These are phyloP conservation scores for Arctium lappa DNA, from an alignment of 129 eudicot species.

Conservation along the genomic window DNA sequence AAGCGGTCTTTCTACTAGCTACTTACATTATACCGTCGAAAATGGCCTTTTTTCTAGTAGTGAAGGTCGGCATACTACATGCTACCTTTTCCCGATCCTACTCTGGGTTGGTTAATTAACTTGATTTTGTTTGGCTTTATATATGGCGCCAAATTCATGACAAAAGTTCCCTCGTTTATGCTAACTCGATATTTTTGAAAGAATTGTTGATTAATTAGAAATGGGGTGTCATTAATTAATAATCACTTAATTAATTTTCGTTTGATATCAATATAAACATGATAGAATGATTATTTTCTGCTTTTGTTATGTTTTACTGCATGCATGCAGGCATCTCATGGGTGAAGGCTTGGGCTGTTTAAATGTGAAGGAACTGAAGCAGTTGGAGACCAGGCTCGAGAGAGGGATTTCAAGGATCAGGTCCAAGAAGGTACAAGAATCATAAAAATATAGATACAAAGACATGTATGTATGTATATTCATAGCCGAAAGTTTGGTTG, in stretches of 20 bases:
- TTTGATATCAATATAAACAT: not conserved
- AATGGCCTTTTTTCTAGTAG: not conserved
- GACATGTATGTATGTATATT: not conserved
- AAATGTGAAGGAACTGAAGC: conserved; percentile 74
- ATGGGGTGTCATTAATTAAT: not conserved
- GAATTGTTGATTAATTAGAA: not conserved
- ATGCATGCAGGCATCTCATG: conserved; percentile 80
- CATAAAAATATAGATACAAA: too few species aligned
- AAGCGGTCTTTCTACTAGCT: too few species aligned
- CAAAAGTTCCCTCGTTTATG: not conserved
- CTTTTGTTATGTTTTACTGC: not conserved
- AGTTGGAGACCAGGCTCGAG: conserved; percentile 81
- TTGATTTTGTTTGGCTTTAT: not conserved
- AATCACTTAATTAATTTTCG: not conserved
- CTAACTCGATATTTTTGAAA: not conserved
- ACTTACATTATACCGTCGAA: not conserved
- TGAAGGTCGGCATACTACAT: too few species aligned
- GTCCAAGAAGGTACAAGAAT: conserved; percentile 63
- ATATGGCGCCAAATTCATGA: not conserved
- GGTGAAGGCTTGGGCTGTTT: conserved; percentile 72
- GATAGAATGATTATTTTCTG: not conserved
- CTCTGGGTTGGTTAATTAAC: not conserved
- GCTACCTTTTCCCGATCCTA: not conserved
- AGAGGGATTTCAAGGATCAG: conserved; percentile 72
- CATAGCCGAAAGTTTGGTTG: not conserved